Conservation (phyloP, 331 rosid genomes). For the Malus hybrid region DNA sequence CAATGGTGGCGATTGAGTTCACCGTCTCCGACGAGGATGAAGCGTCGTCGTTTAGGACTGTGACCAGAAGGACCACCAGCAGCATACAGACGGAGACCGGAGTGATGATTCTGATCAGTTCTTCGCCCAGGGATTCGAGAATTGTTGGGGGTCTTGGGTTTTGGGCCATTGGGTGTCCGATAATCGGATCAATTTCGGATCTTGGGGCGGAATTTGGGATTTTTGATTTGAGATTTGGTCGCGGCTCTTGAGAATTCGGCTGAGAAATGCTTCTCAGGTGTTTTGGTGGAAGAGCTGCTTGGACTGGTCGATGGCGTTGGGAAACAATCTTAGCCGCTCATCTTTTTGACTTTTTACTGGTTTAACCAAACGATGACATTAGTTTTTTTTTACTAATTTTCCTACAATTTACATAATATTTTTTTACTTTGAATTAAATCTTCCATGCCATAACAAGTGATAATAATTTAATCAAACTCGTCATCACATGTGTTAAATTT, state of each 20-base stretch:
- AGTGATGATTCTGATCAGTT: conserved; percentile 63
- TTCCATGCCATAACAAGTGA: too few species aligned
- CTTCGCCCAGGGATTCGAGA: conserved; percentile 67
- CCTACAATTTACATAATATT: neutral
- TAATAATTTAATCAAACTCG: too few species aligned
- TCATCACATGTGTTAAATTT: too few species aligned
- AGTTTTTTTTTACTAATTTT: too few species aligned
- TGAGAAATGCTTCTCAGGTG: neutral
- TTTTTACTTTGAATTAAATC: too few species aligned
- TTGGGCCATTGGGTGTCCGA: conserved; percentile 52
- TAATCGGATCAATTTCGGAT: conserved; percentile 13
- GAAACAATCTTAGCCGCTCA: conserved; percentile 7
- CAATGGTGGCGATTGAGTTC: conserved; percentile 58
- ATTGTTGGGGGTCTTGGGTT: conserved; percentile 35
- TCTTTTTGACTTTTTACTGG: neutral
- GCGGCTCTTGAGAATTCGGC: neutral
- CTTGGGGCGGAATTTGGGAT: conserved; percentile 5
- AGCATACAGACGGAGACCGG: conserved; percentile 96
- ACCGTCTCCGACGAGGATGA: conserved; percentile 33
- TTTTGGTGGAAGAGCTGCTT: neutral
- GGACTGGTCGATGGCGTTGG: neutral
- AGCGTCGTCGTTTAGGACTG: conserved; percentile 40
- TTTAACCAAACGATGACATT: neutral
- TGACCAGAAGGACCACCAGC: conserved; percentile 69
- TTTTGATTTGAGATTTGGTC: neutral